A percentile compares a stretch with the other conserved stretches of the same genome.
These are phyloP conservation scores for Xylaria sp. DNA, from an alignment of 2,329 filamentous ascomycete species.

Conservation along the genomic window DNA sequence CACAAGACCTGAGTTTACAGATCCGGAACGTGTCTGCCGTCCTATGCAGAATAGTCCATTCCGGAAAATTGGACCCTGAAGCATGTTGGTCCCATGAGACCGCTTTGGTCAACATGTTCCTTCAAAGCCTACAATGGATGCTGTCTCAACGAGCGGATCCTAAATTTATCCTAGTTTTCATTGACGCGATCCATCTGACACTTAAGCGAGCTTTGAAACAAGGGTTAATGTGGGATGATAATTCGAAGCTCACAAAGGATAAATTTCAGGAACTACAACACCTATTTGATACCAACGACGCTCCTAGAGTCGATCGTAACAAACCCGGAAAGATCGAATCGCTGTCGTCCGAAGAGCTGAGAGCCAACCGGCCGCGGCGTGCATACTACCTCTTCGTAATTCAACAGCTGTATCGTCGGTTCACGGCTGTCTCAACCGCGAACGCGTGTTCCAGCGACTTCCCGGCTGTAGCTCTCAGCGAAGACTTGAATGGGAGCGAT, in stretches of 20 bases:
- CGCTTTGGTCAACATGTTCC: constrained; percentile 45
- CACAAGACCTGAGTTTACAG: constrained; percentile 28
- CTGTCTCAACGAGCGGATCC: constrained; percentile 31
- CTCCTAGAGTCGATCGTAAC: constrained; percentile 26
- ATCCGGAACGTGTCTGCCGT: constrained; percentile 49
- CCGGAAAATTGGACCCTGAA: constrained; percentile 42
- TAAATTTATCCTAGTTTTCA: constrained; percentile 38
- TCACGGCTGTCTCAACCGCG: constrained; percentile 28
- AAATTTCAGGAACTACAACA: constrained; percentile 25
- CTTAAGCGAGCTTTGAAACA: constrained; percentile 27
- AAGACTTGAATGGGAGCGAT: constrained; percentile 19
- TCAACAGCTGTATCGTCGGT: constrained; percentile 39
- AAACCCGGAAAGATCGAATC: constrained; percentile 26
- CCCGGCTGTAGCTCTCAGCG: constrained; percentile 22
- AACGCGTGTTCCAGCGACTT: not conserved
- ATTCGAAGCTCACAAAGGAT: constrained; percentile 29
- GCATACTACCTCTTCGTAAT: constrained; percentile 39
- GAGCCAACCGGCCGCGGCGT: constrained; percentile 26
- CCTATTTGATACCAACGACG: constrained; percentile 22
- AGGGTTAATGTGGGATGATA: constrained; percentile 14
- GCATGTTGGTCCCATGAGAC: constrained; percentile 49
- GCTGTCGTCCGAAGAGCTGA: constrained; percentile 7
- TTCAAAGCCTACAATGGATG: constrained; percentile 34
- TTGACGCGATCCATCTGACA: constrained; percentile 37
- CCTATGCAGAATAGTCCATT: constrained; percentile 57